Percentiles rank a stretch among this genome's conserved stretches.
Conservation (phyloP, 1,139 yeast species). For the Kluyveromyces sp. region DNA sequence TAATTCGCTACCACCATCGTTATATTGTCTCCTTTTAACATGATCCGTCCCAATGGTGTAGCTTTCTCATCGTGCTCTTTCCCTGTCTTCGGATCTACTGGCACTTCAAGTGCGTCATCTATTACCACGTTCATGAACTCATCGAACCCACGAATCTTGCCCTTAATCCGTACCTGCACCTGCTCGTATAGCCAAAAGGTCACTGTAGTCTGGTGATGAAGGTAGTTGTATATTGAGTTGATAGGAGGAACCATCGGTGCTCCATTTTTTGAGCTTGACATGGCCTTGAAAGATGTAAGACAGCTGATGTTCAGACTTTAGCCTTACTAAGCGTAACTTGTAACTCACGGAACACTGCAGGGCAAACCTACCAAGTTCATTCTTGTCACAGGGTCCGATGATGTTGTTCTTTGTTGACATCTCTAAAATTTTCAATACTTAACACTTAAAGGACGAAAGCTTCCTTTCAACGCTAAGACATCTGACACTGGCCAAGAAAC, state of each 20-base stretch:
- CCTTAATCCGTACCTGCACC: conserved; percentile 68
- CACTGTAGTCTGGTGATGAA: conserved; percentile 76
- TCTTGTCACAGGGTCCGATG: no score
- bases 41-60: conserved; percentile 55
- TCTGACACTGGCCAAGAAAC: no score
- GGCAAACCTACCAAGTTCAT: no score
- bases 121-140: conserved; percentile 97
- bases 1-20: conserved; percentile 54
- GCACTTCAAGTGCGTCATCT: conserved; percentile 78
- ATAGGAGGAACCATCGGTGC: conserved; percentile 72
- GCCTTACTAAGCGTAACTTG: no score
- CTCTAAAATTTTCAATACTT: neutral
- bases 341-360: no score
- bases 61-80: conserved; percentile 25
- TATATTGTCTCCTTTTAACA: conserved; percentile 91
- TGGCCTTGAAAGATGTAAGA: no score
- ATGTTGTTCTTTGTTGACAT: neutral
- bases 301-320: no score
- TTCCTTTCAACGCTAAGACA: no score
- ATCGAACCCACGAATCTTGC: conserved; percentile 84
- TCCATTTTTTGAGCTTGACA: conserved; percentile 1
- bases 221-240: conserved; percentile 76
- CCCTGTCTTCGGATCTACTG: conserved; percentile 33
- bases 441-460: neutral
- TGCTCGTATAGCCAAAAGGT: conserved; percentile 89